These are phyloP conservation scores for Pyracantha coccinea DNA, from an alignment of 331 rosid genomes.

Conservation along the genomic window DNA sequence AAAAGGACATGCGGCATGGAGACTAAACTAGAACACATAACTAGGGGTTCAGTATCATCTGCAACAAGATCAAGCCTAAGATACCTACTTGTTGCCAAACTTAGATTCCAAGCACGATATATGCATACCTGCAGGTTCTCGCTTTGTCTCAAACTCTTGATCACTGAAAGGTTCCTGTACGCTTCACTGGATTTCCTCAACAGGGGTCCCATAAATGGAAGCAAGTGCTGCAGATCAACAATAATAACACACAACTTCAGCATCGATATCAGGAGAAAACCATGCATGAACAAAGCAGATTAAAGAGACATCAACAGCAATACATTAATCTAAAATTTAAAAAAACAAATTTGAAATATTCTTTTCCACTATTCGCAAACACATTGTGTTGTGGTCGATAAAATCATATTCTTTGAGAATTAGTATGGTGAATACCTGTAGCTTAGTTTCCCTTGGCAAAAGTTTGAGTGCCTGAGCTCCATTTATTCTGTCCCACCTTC, in stretches of 20 bases:
- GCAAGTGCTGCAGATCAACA: slow-evolving; percentile 60
- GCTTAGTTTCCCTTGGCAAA: slow-evolving; percentile 79
- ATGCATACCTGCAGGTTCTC: slow-evolving; percentile 88
- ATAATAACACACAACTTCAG: not conserved
- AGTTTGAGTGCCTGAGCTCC: slow-evolving; percentile 97
- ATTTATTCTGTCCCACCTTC: slow-evolving; percentile 84
- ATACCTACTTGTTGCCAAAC: not conserved
- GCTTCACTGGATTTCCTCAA: slow-evolving; percentile 86
- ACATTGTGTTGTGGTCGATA: not conserved
- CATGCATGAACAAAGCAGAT: not conserved
- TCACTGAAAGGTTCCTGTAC: slow-evolving; percentile 72
- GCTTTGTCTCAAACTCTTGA: slow-evolving; percentile 84
- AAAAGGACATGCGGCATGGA: not conserved
- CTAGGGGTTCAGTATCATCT: not conserved
- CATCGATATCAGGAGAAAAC: not conserved
- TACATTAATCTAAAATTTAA: not conserved
- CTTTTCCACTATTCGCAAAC: not conserved
- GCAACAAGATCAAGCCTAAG: not conserved
- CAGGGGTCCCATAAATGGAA: slow-evolving; percentile 88
- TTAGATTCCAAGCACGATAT: not conserved
- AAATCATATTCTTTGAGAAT: not conserved
- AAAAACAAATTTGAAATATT: not conserved
- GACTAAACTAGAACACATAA: not conserved
- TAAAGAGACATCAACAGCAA: not conserved
- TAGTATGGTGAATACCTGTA: slow-evolving; percentile 57